Conservation (phyloP, 164 flowering plant genomes). For the Vitis amurensis region DNA sequence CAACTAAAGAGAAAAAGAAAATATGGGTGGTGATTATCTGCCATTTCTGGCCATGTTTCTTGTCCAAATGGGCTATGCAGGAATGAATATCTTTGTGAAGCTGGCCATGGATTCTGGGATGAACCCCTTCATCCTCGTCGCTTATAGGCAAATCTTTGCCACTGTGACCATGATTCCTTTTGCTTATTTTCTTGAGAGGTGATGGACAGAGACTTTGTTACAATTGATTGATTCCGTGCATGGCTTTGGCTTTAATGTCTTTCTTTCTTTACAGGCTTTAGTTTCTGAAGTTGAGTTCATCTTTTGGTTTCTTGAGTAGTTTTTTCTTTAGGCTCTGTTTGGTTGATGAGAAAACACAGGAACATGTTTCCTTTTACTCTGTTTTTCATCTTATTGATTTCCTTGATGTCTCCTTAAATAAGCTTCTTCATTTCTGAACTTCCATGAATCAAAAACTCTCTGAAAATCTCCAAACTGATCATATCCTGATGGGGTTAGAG, state of each 20-base stretch:
- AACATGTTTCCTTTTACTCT: too few species aligned
- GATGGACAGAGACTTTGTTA: too few species aligned
- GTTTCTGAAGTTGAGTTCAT: too few species aligned
- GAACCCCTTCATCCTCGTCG: slow-evolving; percentile 66
- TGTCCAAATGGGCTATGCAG: slow-evolving; percentile 63
- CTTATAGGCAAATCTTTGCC: slow-evolving; percentile 70
- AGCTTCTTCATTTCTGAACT: background rate
- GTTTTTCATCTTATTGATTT: too few species aligned
- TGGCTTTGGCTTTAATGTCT: too few species aligned
- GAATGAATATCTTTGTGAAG: slow-evolving; percentile 59
- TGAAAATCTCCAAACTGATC: background rate
- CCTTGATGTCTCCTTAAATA: too few species aligned
- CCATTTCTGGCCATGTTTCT: slow-evolving; percentile 64
- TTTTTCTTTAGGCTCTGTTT: background rate
- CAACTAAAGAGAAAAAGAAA: background rate
- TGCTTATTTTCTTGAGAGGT: slow-evolving; percentile 68
- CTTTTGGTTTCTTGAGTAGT: too few species aligned
- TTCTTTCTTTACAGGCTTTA: too few species aligned
- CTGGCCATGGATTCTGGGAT: slow-evolving; percentile 73
- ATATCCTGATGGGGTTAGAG: too few species aligned
- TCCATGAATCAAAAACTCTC: too few species aligned
- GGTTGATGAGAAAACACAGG: background rate
- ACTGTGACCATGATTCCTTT: slow-evolving; percentile 51
- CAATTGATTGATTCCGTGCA: too few species aligned
- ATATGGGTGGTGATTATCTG: slow-evolving; percentile 24